phyloP scores from a whole-genome alignment of 805 yeast genomes.

The Candida ponderosae region DNA sequence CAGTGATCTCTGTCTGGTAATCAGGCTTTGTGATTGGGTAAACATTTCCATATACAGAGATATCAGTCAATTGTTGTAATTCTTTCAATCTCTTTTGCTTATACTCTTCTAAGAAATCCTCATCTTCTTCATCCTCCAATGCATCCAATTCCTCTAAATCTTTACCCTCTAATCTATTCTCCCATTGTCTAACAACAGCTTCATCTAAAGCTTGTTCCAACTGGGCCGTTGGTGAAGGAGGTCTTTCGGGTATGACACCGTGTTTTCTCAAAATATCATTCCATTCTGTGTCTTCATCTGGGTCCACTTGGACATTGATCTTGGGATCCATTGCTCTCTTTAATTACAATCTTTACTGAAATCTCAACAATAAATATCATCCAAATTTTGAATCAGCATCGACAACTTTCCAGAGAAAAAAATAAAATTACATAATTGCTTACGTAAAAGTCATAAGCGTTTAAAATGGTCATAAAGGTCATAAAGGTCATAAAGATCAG shows the following conservation, averaged over 20 bases:
- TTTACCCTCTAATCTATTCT: constrained; percentile 70
- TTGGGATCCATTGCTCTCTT: constrained; percentile 38
- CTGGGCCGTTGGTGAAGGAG: constrained; percentile 82
- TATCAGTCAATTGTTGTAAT: constrained; percentile 48
- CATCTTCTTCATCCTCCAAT: constrained; percentile 89
- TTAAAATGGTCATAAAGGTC: no score
- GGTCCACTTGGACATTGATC: constrained; percentile 84
- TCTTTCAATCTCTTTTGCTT: constrained; percentile 74
- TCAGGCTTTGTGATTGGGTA: constrained; percentile 80
- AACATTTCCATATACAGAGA: constrained; percentile 65
- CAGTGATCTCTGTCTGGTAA: constrained; percentile 77
- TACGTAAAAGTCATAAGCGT: no score
- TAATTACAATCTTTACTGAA: constrained; percentile 1
- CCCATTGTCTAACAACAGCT: constrained; percentile 73
- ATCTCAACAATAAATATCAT: no score
- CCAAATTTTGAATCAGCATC: no score
- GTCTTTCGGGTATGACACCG: constrained; percentile 88
- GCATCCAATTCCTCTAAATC: constrained; percentile 78
- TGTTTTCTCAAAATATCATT: constrained; percentile 86
- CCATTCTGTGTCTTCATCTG: constrained; percentile 98
- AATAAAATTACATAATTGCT: no score
- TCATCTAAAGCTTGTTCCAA: constrained; percentile 84
- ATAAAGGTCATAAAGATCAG: no score
- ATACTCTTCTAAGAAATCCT: constrained; percentile 75
- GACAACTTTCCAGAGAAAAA: no score